Evolutionary conservation across 2,329 filamentous ascomycete genomes (phyloP), one percentile per base, ranked within the genome.

Genomic region (Aspergillus fumigatiaffinis): DNA sequence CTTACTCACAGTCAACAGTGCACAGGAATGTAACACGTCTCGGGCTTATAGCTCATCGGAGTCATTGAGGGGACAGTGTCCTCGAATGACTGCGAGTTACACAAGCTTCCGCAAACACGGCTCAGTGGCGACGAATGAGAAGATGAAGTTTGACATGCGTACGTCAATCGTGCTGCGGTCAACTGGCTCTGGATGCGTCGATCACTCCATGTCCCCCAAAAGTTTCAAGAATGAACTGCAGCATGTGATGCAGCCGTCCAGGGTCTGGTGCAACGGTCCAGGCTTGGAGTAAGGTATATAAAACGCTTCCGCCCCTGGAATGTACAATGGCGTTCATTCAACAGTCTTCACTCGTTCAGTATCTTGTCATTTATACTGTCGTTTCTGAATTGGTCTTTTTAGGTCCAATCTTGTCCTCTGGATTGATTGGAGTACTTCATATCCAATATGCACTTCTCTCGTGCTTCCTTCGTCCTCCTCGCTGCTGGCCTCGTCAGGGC

Each of bases 381-480:
- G 12, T 14, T 23, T 23, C 21, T 47, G 44, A 25, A 21, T 47
- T 26, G 20, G 8, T 25, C 32, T 26, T 25, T 14, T 25, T 7
- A n/a, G 14, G 23, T 25, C 23, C 42, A 46, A 20, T 23, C 9
- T 20, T 23, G 12, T 23, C 14, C 32, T 38, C 32, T 7, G 3
- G 9, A 12, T 10, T 21, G 4, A 6, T 25, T 23, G 3, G 12
- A 14, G 12, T 23, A 14, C 21, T 47, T 23, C 53, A 51, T 54
- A 23, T 47, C 60, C 61, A 73, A 65, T 52, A 76, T 75, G 73
- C 66, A 73, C 56, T 68, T 74, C 63, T 66, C 63, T 20, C 59
- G 61, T 58, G 57, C 65, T 50, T 46, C 71, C 32, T 55, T 76
- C 66, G 64, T 75, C 56, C 61, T 80, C 57, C 71, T 76, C 63